Percentiles rank a stretch among this genome's conserved stretches.
Conservation (phyloP, 768 basidiomycete species). For the Candolleomyces efflorescens region DNA sequence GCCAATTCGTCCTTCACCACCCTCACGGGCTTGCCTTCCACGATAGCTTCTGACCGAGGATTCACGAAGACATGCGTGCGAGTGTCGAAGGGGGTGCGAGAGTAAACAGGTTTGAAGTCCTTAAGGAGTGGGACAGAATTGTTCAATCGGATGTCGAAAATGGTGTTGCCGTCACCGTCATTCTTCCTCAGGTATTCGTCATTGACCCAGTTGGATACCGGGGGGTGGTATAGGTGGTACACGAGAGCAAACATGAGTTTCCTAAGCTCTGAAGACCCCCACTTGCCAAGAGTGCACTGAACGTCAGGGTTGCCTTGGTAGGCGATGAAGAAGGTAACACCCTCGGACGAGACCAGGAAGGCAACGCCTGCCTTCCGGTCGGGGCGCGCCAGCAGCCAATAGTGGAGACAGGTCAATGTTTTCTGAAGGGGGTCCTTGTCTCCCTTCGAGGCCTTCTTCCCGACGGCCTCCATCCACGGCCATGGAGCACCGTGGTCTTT, state of each 20-base stretch:
- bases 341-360: no score
- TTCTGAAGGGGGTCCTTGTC: background rate
- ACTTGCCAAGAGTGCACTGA: no score
- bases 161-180: no score
- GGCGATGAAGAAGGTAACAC: no score
- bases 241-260: conserved; percentile 22
- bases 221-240: background rate
- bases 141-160: background rate
- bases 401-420: background rate
- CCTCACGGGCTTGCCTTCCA: background rate
- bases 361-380: background rate
- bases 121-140: no score
- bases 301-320: no score
- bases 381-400: background rate
- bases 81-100: background rate
- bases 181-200: no score
- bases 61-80: background rate
- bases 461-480: no score
- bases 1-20: background rate
- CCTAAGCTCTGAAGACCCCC: no score
- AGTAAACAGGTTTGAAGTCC: background rate
- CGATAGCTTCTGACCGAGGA: background rate
- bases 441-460: background rate
- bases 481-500: no score
- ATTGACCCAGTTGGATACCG: no score